Evolutionary conservation across 1,284 basidiomycete genomes (phyloP), one percentile per base, ranked within the genome.

Genomic region (Kwoniella shivajii): DNA sequence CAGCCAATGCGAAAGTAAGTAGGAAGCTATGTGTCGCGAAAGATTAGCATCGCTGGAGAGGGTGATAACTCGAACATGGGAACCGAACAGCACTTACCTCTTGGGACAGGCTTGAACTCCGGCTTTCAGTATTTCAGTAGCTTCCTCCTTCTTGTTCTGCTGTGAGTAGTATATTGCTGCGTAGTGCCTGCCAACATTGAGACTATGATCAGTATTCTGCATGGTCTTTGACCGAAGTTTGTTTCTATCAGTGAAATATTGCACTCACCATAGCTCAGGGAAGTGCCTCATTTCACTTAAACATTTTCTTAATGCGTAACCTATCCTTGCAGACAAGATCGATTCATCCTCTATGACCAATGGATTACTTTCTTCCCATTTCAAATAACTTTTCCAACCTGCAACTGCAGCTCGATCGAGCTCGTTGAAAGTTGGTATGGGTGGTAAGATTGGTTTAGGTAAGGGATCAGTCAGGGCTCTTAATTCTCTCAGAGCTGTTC

Each of bases 301-400:
- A 81, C 78, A 76, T 64, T 95, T 93, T 60, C 87, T 84, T 76
- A 96, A 92, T 2, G 92, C 90, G 45, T 87, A 86, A 62, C 87
- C 85, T 6, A 97, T 82, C 30, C 95, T 85, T 18, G 82, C 82
- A 47, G 87, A 82, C 33, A 95, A 76, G 5, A 82, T 82, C 2
- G 80, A 75, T 50, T 84, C 82, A 63, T 98, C 93, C 61, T 95
- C 92, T 52, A 96, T 85, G 73, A 92, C 89, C n/a, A 78, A 61
- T 1, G 94, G 96, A 70, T 99, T 98, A 63, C 84, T 83, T 74
- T 96, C 92, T 78, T 99, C 96, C 90, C 92, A 99, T 68, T 91
- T 90, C 49, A 99, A 79, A 74, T 97, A 98, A 2, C 84, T 82
- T 67, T 91, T 90, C 96, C 96, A 99, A 14, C 85, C 85, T 20